These are phyloP conservation scores for Phellinidium pouzarii DNA, from an alignment of 1,284 basidiomycete species.

Conservation along the genomic window DNA sequence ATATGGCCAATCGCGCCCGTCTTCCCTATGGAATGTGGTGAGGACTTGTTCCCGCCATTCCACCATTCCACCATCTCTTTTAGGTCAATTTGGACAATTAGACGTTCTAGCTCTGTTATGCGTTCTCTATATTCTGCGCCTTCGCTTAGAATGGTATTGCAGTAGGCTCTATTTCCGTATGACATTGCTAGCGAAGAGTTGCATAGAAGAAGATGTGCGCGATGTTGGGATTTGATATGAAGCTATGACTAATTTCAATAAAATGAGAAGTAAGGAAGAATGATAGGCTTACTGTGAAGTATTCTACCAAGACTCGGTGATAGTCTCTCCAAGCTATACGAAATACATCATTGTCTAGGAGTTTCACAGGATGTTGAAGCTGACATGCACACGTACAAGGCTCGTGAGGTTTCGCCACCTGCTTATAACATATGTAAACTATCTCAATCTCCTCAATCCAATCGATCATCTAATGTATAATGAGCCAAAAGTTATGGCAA, in stretches of 20 bases:
- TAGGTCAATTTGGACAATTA: background rate
- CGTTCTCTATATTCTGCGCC: background rate
- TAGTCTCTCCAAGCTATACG: background rate
- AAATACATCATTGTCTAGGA: no score
- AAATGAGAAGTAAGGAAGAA: background rate
- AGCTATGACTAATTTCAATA: background rate
- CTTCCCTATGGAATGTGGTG: background rate
- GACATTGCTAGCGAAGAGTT: background rate
- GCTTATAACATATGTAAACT: background rate
- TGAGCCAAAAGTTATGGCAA: background rate
- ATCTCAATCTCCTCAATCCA: constrained; percentile 1
- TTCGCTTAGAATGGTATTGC: background rate
- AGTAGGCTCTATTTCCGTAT: background rate
- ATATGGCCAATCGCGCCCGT: no score
- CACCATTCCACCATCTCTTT: background rate
- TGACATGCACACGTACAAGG: background rate
- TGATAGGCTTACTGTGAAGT: background rate
- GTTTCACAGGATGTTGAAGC: no score
- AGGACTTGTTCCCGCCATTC: background rate
- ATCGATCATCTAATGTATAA: background rate
- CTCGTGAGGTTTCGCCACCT: background rate
- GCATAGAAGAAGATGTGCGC: background rate
- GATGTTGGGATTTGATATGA: background rate
- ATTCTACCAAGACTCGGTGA: background rate
- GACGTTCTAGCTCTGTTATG: background rate